Percentiles rank a stretch among this genome's conserved stretches.
phyloP scores from a whole-genome alignment of 257 asterid genomes.

The Eucommia ulmoides region DNA sequence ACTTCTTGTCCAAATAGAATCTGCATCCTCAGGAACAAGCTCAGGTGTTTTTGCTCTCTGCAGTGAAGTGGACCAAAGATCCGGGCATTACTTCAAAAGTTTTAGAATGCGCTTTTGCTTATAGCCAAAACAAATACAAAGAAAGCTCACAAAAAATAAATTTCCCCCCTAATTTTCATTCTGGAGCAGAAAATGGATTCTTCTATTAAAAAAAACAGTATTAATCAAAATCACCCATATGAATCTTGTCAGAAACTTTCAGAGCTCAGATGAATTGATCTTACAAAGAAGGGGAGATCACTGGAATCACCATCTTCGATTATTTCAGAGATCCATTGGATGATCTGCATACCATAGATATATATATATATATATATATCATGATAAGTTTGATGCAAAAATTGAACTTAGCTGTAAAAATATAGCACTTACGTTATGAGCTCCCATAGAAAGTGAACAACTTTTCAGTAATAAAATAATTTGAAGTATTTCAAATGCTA shows the following conservation, averaged over 20 bases:
- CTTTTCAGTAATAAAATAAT: too few species aligned
- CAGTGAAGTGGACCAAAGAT: constrained; percentile 1
- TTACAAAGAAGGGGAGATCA: constrained; percentile 82
- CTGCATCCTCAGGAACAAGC: constrained; percentile 70
- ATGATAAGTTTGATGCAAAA: too few species aligned
- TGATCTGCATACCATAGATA: constrained; percentile 43
- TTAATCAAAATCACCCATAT: neutral
- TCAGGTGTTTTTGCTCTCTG: constrained; percentile 86
- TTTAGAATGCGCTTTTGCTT: too few species aligned
- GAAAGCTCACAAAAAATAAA: too few species aligned
- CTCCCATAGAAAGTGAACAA: too few species aligned
- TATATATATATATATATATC: too few species aligned
- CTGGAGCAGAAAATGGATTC: neutral
- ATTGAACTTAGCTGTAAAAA: too few species aligned
- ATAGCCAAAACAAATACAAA: too few species aligned
- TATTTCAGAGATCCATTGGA: constrained; percentile 67
- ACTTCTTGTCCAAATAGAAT: constrained; percentile 47
- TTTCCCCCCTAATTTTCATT: too few species aligned
- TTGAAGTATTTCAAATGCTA: too few species aligned
- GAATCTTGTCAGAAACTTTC: neutral
- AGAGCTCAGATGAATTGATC: constrained; percentile 24
- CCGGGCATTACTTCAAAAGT: too few species aligned
- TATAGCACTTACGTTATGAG: too few species aligned
- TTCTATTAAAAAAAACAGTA: neutral
- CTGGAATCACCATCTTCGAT: constrained; percentile 87